Base-by-base conservation (phyloP, 2,329 filamentous ascomycete species). In the Chrysosporium queenslandicum region DNA sequence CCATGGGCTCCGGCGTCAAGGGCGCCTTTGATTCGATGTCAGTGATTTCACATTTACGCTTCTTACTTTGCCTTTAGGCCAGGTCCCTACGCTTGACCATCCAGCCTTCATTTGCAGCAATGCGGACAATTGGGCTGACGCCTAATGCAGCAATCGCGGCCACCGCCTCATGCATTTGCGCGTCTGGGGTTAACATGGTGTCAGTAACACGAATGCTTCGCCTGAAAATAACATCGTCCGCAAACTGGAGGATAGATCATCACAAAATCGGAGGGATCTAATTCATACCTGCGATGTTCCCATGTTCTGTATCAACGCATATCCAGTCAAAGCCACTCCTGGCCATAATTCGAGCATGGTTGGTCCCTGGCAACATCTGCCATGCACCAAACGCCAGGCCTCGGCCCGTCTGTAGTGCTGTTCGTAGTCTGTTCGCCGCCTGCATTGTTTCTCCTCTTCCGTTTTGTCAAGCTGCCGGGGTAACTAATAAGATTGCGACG, bases 1-100 rank as follows among this genome's bases (percentile, higher is more conserved):
- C 77, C 79, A 60, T 82, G 78, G 6, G 79, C 78, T 34, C 79
- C 79, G 41, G 77, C 67, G 58, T 82, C 79, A 34, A 82, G 70
- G 9, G 79, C 79, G 47, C 72, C 71, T 74, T 53, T n/a, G 32
- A 50, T 14, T 46, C 20, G 41, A 43, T 23, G 42, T 50, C 21
- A 52, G 46, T 27, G 11, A n/a, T 2, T 48, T 27, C 20, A 14
- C 8, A 6, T 23, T 6, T 52, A 41, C 16, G 4, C 14, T 14
- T 16, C 11, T 23, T 50, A 53, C 36, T 23, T 12, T 23, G 20
- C 34, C 21, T 30, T 30, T 11, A 27, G 16, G n/a, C 48, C 34
- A 23, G 40, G 47, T 12, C 52, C 67, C 53, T 63, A 72, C 78
- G 68, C 62, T 82, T 81, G 53, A 81, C 77, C 77, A 80, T 79